Evolutionary conservation across 2,329 filamentous ascomycete species (phyloP).

Genomic region (Cordyceps tenuipes): DNA sequence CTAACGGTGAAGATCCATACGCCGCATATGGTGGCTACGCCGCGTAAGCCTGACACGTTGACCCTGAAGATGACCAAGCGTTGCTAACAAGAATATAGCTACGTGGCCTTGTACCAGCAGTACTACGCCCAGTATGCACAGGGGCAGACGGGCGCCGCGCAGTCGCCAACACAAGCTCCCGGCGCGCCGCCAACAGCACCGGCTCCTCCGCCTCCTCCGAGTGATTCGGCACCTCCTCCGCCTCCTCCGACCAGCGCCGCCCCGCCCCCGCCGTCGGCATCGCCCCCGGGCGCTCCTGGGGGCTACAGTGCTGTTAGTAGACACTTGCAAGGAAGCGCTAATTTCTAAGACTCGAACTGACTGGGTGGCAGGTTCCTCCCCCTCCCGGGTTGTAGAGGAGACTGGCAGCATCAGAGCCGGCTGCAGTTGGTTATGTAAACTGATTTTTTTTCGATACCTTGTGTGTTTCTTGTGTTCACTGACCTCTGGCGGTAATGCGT

Average conservation of each 20-base stretch:
- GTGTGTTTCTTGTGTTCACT: slow-evolving; percentile 2
- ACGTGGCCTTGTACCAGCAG: slow-evolving; percentile 66
- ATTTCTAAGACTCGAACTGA: neutral
- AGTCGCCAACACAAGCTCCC: slow-evolving; percentile 19
- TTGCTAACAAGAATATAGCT: slow-evolving; percentile 31
- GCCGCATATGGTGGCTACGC: slow-evolving; percentile 85
- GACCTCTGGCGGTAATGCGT: neutral
- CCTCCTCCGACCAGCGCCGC: slow-evolving; percentile 49
- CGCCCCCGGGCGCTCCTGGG: slow-evolving; percentile 38
- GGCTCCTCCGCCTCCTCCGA: slow-evolving; percentile 49
- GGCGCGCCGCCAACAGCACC: slow-evolving; percentile 33
- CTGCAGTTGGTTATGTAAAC: no score
- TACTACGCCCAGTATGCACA: slow-evolving; percentile 46
- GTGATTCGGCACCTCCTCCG: slow-evolving; percentile 35
- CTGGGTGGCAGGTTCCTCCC: slow-evolving; percentile 40
- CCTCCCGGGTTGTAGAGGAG: slow-evolving; percentile 41
- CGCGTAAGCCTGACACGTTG: slow-evolving; percentile 41
- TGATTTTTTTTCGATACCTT: no score
- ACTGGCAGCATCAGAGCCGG: slow-evolving; percentile 2
- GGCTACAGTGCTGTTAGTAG: slow-evolving; percentile 57
- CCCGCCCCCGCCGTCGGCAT: slow-evolving; percentile 41
- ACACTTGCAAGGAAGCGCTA: neutral
- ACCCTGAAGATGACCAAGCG: neutral
- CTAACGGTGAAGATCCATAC: slow-evolving; percentile 64
- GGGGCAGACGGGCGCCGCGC: slow-evolving; percentile 13